phyloP scores from a whole-genome alignment of 2,329 filamentous ascomycete genomes.

The Aureobasidium sp. region DNA sequence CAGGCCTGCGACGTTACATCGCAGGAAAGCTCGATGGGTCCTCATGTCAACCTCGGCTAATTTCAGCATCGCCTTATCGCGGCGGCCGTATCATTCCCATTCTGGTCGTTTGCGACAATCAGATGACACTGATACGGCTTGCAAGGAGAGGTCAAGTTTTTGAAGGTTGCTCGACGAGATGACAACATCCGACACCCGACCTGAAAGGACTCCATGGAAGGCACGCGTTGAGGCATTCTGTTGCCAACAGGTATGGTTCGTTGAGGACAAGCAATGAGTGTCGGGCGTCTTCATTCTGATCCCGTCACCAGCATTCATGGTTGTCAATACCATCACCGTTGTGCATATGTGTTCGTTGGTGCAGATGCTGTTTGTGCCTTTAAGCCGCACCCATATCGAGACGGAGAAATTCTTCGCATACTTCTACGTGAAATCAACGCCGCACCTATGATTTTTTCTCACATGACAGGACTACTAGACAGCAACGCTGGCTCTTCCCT shows the following conservation, averaged over 20 bases:
- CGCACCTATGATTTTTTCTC: too few relatives aligned
- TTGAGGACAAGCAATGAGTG: not conserved
- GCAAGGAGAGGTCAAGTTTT: not conserved
- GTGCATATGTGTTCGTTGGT: too few relatives aligned
- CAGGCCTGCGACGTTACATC: not conserved
- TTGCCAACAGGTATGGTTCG: not conserved
- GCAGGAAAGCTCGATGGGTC: not conserved
- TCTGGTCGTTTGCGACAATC: not conserved
- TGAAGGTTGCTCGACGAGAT: too few relatives aligned
- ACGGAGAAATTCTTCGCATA: too few relatives aligned
- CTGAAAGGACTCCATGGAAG: not conserved
- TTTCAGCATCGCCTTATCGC: not conserved
- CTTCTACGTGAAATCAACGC: too few relatives aligned
- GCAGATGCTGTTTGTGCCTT: too few relatives aligned
- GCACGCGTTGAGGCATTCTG: not conserved
- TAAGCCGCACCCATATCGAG: too few relatives aligned
- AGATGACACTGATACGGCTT: not conserved
- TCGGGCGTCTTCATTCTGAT: not conserved
- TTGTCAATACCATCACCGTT: too few relatives aligned
- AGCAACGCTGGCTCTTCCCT: constrained; percentile 13
- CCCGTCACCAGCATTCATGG: too few relatives aligned
- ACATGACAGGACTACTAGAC: too few relatives aligned
- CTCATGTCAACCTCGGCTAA: not conserved
- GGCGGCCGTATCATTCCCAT: too few relatives aligned
- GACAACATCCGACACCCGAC: not conserved